Evolutionary conservation across 2,329 filamentous ascomycete genomes (phyloP).

Genomic region (Nothopassalora personata): DNA sequence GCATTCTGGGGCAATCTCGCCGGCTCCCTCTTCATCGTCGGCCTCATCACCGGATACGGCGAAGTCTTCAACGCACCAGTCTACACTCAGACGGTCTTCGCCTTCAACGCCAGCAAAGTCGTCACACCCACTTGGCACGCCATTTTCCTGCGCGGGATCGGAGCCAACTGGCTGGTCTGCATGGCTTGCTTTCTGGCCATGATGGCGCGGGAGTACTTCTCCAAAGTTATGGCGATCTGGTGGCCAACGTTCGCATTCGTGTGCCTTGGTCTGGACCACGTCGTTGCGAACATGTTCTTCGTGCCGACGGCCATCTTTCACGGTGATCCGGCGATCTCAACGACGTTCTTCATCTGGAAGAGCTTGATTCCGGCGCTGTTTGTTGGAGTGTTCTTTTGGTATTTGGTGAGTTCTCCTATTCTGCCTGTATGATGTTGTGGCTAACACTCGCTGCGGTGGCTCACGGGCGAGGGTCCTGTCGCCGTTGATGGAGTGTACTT

Average conservation of each 20-base stretch:
- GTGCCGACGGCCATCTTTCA: constrained; percentile 47
- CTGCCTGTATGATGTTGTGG: not conserved
- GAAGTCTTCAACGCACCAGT: constrained; percentile 32
- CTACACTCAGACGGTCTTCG: constrained; percentile 42
- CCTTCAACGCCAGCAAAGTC: constrained; percentile 47
- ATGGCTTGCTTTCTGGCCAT: constrained; percentile 47
- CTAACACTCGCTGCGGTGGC: constrained; percentile 5
- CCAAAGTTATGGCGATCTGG: constrained; percentile 54
- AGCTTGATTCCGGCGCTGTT: constrained; percentile 52
- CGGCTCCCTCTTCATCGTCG: constrained; percentile 31
- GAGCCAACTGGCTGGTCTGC: constrained; percentile 54
- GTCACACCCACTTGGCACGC: constrained; percentile 46
- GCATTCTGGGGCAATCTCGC: constrained; percentile 32
- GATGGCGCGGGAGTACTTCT: constrained; percentile 47
- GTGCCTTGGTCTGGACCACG: constrained; percentile 44
- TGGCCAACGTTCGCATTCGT: constrained; percentile 21
- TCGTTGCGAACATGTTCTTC: constrained; percentile 46
- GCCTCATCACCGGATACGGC: constrained; percentile 29
- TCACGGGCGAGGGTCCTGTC: constrained; percentile 11
- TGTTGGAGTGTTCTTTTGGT: constrained; percentile 48
- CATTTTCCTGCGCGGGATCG: constrained; percentile 52
- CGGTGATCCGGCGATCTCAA: constrained; percentile 41
- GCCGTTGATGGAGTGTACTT: constrained; percentile 17
- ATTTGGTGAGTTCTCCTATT: constrained; percentile 30
- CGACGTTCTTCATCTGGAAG: constrained; percentile 54